Conservation (phyloP, 257 asterid species). For the Solanum sejunctum region DNA sequence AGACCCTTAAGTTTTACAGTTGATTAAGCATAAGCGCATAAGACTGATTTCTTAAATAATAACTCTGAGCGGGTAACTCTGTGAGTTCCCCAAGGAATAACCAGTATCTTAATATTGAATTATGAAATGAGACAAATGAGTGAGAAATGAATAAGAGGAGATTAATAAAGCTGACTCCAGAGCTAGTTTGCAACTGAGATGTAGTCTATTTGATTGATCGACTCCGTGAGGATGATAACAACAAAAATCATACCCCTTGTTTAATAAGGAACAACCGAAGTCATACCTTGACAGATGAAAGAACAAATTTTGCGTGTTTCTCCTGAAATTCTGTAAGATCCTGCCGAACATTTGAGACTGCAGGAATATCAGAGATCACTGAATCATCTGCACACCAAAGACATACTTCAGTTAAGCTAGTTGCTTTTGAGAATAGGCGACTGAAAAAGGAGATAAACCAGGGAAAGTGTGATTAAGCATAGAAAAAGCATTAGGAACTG, state of each 20-base stretch:
- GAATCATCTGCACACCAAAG: conserved; percentile 54
- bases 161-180: neutral
- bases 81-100: neutral
- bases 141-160: neutral
- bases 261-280: neutral
- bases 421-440: neutral
- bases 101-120: neutral
- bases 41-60: neutral
- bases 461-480: neutral
- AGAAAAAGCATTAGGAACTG: neutral
- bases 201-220: neutral
- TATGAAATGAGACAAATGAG: neutral
- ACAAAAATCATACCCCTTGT: conserved; percentile 23
- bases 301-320: conserved; percentile 88
- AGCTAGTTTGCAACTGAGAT: neutral
- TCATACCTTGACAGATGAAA: conserved; percentile 71
- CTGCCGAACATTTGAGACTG: conserved; percentile 80
- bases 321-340: conserved; percentile 96
- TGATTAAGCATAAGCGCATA: neutral
- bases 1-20: neutral
- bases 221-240: neutral
- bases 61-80: neutral
- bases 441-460: neutral
- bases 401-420: neutral
- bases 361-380: conserved; percentile 64